Evolutionary conservation across 768 basidiomycete species (phyloP), one percentile per base, ranked within the genome.

Genomic region (Collybia nuda): DNA sequence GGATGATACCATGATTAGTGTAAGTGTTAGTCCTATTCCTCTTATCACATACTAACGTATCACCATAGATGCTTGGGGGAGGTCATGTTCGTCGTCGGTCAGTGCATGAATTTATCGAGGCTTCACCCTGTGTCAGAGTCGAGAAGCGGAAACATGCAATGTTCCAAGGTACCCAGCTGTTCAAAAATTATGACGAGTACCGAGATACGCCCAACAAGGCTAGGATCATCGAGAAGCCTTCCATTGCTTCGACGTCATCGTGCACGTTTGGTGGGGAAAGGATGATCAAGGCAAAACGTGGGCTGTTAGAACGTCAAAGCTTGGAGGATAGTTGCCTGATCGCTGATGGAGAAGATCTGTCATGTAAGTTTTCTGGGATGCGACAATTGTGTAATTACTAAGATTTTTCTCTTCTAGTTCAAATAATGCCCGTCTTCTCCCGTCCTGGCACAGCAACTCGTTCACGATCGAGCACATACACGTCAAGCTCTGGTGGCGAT

Each of bases 1-100:
- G 22, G 86, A 90, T 51, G 89, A 91, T 56, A 91, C 90, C 0
- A 89, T 90, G 88, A 85, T 91, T 41, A 81, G 79, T 35, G 87
- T 89, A 64, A 61, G 84, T 69, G 28, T 2, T 8, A 26, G 23
- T 40, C 19, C 18, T 23, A 36, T 15, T 17, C 26, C 6, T 6
- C 14, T 3, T 9, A 3, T 15, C 32, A 17, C 41, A 4, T 35
- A 22, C 41, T 62, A 38, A 48, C 23, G 51, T 22, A 7, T 40
- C n/a, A 7, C 24, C 5, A 35, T 53, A 89, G 86, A 90, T 92
- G 88, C 69, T 91, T 28, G 89, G 85, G 43, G 90, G 88, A 47
- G 88, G 86, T 2, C 86, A 82, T 47, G 82, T 88, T 45, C 82
- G 85, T 24, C 82, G 88, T 26, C 69, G 75, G 11, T 90, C 90